Evolutionary conservation across 2,329 filamentous ascomycete genomes (phyloP), one percentile per base, ranked within the genome.

Genomic region (Colletotrichum abscissum): DNA sequence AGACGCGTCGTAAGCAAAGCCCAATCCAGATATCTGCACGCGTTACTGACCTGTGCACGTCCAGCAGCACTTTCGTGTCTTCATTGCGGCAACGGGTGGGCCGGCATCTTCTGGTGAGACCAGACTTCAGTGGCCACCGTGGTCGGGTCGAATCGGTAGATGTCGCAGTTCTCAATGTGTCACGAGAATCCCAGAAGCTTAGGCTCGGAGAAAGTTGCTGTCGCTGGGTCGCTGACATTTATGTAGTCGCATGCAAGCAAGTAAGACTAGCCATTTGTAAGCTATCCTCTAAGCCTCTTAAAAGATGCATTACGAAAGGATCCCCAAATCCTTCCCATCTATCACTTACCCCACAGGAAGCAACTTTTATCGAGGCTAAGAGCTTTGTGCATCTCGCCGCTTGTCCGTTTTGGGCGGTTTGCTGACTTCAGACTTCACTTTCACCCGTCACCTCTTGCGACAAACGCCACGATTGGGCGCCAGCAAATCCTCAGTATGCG

Each of bases 341-440:
- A 30, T 57, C 33, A 24, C 9, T 42, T 38, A 16, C 55, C 68
- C 68, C 68, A 60, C 68, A 11, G 5, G 24, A 33, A 24, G 68
- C 68, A 67, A 60, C 63, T 70, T 70, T 67, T 54, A 28, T 33
- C 62, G 68, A 67, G 54, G 28, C 54, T 62, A 62, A 63, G 14
- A 55, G 24, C 33, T 59, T 28, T 30, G 35, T 54, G 9, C 30
- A 38, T 38, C 33, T 42, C 9, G 30, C 33, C 33, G 57, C 57
- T 60, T 60, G 33, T n/a, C 57, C 57, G 12, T 38, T 42, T 42
- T 60, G 11, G 22, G 57, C 30, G 16, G 19, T 38, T 26, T 60
- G 57, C 57, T 60, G 24, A 59, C 33, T 60, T 42, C n/a, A n/a
- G 9, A 38, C 5, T 22, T 42, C 14, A 33, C 28, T 33, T 33